Base-by-base conservation (phyloP, 225 moss, liverwort and hornwort genomes). In the Polytrichum formosum region DNA sequence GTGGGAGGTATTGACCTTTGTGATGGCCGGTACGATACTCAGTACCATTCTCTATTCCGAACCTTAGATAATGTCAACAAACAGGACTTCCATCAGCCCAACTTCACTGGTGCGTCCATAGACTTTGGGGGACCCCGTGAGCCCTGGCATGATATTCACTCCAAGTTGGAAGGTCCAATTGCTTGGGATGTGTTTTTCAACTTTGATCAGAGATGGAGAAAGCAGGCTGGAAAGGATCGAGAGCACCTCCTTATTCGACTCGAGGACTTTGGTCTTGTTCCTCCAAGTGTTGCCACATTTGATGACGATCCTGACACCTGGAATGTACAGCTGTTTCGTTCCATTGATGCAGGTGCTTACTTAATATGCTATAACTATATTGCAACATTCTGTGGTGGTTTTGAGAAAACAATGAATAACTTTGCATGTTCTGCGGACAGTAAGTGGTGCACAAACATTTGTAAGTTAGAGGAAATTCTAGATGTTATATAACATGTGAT, bases 131-230 rank as follows among this genome's bases (percentile, higher is more conserved):
- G 96, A 22, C 96, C 96, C 53, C 90, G 96, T 65, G 96, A 96
- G 68, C 96, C 96, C 0, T 96, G 96, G 96, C 96, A 96, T 33
- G 96, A 96, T 62, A 91, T 96, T 55, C 96, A 96, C 71, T 79
- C 84, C 66, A 84, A 70, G 60, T 67, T 96, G 73, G 96, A 96
- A 80, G 96, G 96, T 18, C 72, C 77, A 0, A 77, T 86, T 37
- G 96, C 96, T n/a, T 93, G 96, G 96, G 96, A 97, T 73, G 78
- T 97, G 5, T 87, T 93, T 25, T 90, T 80, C 73, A 97, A 97
- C 53, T 97, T 97, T 55, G 93, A 93, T 33, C 91, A 90, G 70
- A 81, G 96, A 66, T 97, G 96, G 96, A 81, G 78, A 60, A 90
- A 81, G 80, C 96, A 97, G 75, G 91, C 78, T 6, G 82, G 82